Conservation (phyloP, 2,329 filamentous ascomycete species). For the Cladosporium velox region DNA sequence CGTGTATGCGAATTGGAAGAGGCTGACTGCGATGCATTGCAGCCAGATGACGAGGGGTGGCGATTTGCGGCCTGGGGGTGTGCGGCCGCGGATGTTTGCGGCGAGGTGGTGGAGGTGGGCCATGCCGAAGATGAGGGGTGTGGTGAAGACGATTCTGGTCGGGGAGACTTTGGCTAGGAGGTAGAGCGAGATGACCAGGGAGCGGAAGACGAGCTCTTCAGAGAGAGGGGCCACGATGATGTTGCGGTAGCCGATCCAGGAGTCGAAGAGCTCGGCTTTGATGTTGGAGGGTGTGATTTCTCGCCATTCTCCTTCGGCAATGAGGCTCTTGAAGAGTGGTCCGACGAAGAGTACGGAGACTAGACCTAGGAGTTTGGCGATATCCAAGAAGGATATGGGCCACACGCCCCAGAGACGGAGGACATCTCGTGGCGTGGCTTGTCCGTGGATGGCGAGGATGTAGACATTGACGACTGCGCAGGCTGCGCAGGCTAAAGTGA, state of each 20-base stretch:
- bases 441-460: slow-evolving; percentile 60
- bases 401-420: slow-evolving; percentile 77
- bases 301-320: slow-evolving; percentile 71
- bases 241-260: slow-evolving; percentile 85
- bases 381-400: slow-evolving; percentile 69
- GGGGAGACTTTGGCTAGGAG: slow-evolving; percentile 64
- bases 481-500: slow-evolving; percentile 71
- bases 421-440: slow-evolving; percentile 54
- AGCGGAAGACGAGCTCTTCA: slow-evolving; percentile 92
- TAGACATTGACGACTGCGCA: slow-evolving; percentile 68
- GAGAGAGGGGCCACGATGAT: slow-evolving; percentile 81
- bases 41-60: slow-evolving; percentile 30
- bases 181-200: slow-evolving; percentile 79
- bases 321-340: slow-evolving; percentile 76
- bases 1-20: slow-evolving; percentile 87
- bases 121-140: slow-evolving; percentile 86
- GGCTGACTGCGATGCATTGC: slow-evolving; percentile 61
- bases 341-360: slow-evolving; percentile 79
- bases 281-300: slow-evolving; percentile 54
- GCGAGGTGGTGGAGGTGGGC: slow-evolving; percentile 96
- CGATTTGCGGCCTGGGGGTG: slow-evolving; percentile 49
- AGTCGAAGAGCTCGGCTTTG: slow-evolving; percentile 62
- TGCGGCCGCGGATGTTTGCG: slow-evolving; percentile 80
- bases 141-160: slow-evolving; percentile 70
- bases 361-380: slow-evolving; percentile 62